A percentile compares a stretch with the other conserved stretches of the same genome.
phyloP scores from a whole-genome alignment of 1,139 yeast genomes.

The Taiozyma onychis region DNA sequence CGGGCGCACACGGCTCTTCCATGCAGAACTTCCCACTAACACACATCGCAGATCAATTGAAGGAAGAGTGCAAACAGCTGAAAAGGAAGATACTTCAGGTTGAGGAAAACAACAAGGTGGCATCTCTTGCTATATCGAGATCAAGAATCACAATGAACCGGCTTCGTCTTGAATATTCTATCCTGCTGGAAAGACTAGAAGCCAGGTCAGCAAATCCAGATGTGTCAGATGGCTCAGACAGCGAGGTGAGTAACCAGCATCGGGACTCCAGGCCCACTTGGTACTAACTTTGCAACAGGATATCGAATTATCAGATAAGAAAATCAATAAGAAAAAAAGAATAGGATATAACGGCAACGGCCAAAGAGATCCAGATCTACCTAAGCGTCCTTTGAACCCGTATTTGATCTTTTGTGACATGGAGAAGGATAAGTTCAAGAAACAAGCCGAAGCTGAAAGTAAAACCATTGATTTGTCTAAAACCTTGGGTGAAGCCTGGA shows the following conservation, averaged over 20 bases:
- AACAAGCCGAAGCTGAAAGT: slow-evolving; percentile 45
- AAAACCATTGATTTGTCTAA: slow-evolving; percentile 60
- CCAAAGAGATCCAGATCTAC: slow-evolving; percentile 70
- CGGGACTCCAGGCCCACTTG: neutral
- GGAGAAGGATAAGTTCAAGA: slow-evolving; percentile 70
- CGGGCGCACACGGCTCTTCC: too few relatives aligned
- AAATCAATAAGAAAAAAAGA: slow-evolving; percentile 26
- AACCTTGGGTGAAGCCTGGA: slow-evolving; percentile 86
- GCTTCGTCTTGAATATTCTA: slow-evolving; percentile 73
- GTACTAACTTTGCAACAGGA: slow-evolving; percentile 9
- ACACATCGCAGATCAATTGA: neutral
- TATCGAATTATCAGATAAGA: slow-evolving; percentile 22
- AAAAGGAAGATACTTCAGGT: slow-evolving; percentile 67
- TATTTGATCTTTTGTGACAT: slow-evolving; percentile 81
- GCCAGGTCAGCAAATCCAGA: slow-evolving; percentile 35
- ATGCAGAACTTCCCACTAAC: neutral
- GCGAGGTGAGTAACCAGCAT: neutral
- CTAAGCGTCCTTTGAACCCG: slow-evolving; percentile 88
- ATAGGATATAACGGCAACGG: slow-evolving; percentile 20
- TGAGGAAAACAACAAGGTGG: slow-evolving; percentile 74
- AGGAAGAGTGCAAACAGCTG: slow-evolving; percentile 39
- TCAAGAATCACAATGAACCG: slow-evolving; percentile 75
- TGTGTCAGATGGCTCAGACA: slow-evolving; percentile 15
- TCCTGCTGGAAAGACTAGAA: slow-evolving; percentile 77
- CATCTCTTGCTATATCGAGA: slow-evolving; percentile 73